These are phyloP conservation scores for Boechera stricta DNA, from an alignment of 345 rosid genomes.

Conservation along the genomic window DNA sequence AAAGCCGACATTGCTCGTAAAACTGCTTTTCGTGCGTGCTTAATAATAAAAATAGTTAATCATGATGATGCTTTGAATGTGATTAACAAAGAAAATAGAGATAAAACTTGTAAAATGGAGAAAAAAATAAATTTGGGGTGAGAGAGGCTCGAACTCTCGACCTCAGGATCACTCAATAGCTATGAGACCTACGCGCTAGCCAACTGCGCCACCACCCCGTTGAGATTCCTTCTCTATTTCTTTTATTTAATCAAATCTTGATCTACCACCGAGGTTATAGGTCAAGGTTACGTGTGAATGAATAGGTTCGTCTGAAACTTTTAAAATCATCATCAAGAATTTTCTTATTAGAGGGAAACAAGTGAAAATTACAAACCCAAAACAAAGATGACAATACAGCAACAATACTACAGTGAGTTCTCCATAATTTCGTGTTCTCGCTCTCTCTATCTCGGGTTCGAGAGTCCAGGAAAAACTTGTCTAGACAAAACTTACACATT, in stretches of 20 bases:
- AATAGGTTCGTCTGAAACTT: neutral
- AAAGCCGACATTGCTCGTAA: slow-evolving; percentile 7
- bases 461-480: neutral
- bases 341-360: slow-evolving; percentile 1
- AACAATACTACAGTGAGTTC: slow-evolving; percentile 7
- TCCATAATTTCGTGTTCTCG: slow-evolving; percentile 2
- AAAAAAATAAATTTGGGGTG: slow-evolving; percentile 55
- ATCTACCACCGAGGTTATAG: no score
- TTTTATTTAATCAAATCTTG: neutral
- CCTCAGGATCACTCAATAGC: slow-evolving; percentile 89
- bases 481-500: neutral
- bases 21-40: slow-evolving; percentile 23
- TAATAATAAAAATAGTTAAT: neutral
- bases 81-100: neutral
- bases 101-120: neutral
- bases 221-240: no score
- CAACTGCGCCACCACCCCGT: slow-evolving; percentile 97
- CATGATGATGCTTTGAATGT: slow-evolving; percentile 17
- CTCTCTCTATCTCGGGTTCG: slow-evolving; percentile 22
- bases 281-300: neutral
- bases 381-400: slow-evolving; percentile 37
- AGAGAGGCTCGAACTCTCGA: slow-evolving; percentile 97
- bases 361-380: slow-evolving; percentile 32
- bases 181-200: slow-evolving; percentile 98
- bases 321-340: neutral